Evolutionary conservation across 2,329 filamentous ascomycete genomes (phyloP).

Genomic region (Colletotrichum musicola): DNA sequence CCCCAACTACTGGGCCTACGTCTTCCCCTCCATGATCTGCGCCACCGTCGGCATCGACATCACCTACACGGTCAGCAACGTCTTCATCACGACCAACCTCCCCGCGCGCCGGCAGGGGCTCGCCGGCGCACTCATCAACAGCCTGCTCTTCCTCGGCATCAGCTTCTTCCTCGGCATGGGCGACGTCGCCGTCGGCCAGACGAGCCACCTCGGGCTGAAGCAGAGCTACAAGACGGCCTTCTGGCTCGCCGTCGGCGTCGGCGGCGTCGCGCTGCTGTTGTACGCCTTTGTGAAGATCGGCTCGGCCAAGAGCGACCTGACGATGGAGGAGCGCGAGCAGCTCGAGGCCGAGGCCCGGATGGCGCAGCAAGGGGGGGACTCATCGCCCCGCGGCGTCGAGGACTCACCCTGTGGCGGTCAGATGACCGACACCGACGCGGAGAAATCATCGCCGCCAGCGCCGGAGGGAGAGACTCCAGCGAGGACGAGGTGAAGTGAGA

Average conservation of each 20-base stretch:
- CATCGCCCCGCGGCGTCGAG: background rate
- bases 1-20: slow-evolving; percentile 78
- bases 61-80: slow-evolving; percentile 79
- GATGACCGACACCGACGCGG: slow-evolving; percentile 24
- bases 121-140: slow-evolving; percentile 79
- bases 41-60: slow-evolving; percentile 81
- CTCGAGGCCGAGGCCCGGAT: slow-evolving; percentile 32
- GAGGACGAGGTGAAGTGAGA: slow-evolving; percentile 1
- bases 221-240: slow-evolving; percentile 75
- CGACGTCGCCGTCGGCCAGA: slow-evolving; percentile 71
- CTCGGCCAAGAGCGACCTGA: slow-evolving; percentile 41
- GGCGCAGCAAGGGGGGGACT: background rate
- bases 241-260: slow-evolving; percentile 73
- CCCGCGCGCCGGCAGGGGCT: slow-evolving; percentile 76
- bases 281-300: slow-evolving; percentile 63
- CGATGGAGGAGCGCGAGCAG: slow-evolving; percentile 40
- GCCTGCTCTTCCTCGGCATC: slow-evolving; percentile 77
- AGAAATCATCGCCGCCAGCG: slow-evolving; percentile 2
- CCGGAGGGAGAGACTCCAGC: slow-evolving; percentile 15
- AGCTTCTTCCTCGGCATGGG: slow-evolving; percentile 78
- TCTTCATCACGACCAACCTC: slow-evolving; percentile 82
- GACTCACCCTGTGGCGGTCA: background rate
- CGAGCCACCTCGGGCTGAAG: slow-evolving; percentile 56
- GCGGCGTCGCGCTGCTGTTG: slow-evolving; percentile 63
- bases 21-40: slow-evolving; percentile 78